These are phyloP conservation scores for peach (Prunus persica) DNA, from an alignment of 306 rosid species.

Conservation along the genomic window Prunus_persica_NCBIv2 NC_034014.1:19731001-19731500, in stretches of 20 bases:
- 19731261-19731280: constrained; percentile 89
- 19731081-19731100: no score
- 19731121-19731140: no score
- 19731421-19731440: background rate
- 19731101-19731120: no score
- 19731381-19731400: background rate
- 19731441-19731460: background rate
- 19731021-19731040: no score
- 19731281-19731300: constrained; percentile 92
- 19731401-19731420: background rate
- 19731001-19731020: no score
- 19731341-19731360: background rate
- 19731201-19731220: constrained; percentile 49
- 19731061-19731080: no score
- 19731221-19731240: constrained; percentile 74
- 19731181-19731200: background rate
- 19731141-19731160: background rate
- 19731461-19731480: background rate
- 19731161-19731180: background rate
- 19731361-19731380: background rate
- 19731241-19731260: constrained; percentile 90
- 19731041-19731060: no score
- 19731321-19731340: constrained; percentile 61
- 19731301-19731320: constrained; percentile 82
- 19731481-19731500: no score